Conservation (phyloP, 2,329 filamentous ascomycete genomes). For the Nothophoma quercina region DNA sequence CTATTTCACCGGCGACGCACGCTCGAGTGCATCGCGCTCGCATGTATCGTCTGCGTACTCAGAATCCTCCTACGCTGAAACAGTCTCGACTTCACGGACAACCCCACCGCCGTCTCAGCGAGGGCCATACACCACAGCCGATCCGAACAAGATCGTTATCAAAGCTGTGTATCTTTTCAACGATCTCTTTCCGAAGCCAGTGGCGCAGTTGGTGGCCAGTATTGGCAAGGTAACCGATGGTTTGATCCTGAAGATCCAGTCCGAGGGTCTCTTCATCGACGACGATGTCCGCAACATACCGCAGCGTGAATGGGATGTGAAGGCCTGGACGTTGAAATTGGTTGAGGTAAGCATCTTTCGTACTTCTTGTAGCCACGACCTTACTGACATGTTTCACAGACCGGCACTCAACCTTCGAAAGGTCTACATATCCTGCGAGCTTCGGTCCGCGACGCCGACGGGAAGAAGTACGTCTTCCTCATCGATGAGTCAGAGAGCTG, state of each 20-base stretch:
- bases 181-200: constrained; percentile 86
- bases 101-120: constrained; percentile 82
- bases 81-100: constrained; percentile 82
- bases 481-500: constrained; percentile 66
- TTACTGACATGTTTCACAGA: constrained; percentile 39
- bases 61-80: constrained; percentile 86
- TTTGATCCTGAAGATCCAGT: constrained; percentile 88
- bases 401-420: constrained; percentile 55
- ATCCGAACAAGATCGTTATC: constrained; percentile 96
- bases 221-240: constrained; percentile 88
- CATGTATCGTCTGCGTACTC: constrained; percentile 67
- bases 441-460: constrained; percentile 65
- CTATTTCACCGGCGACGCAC: constrained; percentile 60
- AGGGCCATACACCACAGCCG: constrained; percentile 82
- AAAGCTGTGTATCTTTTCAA: constrained; percentile 92
- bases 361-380: not conserved
- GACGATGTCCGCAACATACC: constrained; percentile 90
- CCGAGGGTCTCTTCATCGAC: constrained; percentile 95
- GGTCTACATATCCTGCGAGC: constrained; percentile 63
- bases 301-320: constrained; percentile 98
- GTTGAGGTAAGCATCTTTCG: constrained; percentile 65
- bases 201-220: constrained; percentile 88
- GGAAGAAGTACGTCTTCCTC: constrained; percentile 68
- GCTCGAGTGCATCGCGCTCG: constrained; percentile 34
- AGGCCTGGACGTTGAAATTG: constrained; percentile 94